Evolutionary conservation across 768 basidiomycete genomes (phyloP), one percentile per base, ranked within the genome.

Genomic region (Kwoniella newhampshirensis): DNA sequence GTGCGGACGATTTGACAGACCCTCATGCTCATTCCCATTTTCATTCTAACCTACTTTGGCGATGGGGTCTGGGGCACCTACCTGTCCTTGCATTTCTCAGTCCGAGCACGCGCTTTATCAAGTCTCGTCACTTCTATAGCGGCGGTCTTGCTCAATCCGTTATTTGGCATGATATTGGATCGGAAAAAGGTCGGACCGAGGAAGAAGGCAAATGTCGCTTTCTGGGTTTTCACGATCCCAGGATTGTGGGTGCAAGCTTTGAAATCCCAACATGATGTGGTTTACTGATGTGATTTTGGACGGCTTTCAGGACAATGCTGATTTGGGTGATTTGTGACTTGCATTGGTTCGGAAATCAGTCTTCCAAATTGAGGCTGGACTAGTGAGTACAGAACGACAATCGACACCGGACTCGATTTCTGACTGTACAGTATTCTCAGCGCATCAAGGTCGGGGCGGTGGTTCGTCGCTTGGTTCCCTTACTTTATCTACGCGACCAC

Each of bases 1-100:
- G 23, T n/a, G n/a, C n/a, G 18, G 18, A 46, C 56, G 17, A 56
- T 56, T 20, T 26, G 51, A 27, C 54, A 50, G 49, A 36, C 52
- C 40, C n/a, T n/a, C 49, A 60, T 47, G 37, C 45, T 23, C 17
- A n/a, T 67, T 47, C 62, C 62, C 13, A 42, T 55, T 2, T 57
- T 64, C 49, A 64, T 58, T 39, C 61, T 59, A 8, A 64, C 64
- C 59, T 67, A 61, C 59, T 61, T 48, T 45, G n/a, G n/a, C n/a
- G n/a, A n/a, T n/a, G n/a, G n/a, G n/a, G n/a, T n/a, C 60, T 59
- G 25, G 68, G 68, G 4, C 57, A 70, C 68, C 17, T 70, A 70
- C 48, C 56, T 70, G 32, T 47, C 57, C 21, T 47, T 51, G 2
- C 59, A 67, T 48, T 70, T 70, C 51, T 48, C 57, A 5, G 54